A percentile compares a stretch with the other conserved stretches of the same genome.
Conservation (phyloP, 371 early-diverging fungal species). For the Rhizopus sp. region DNA sequence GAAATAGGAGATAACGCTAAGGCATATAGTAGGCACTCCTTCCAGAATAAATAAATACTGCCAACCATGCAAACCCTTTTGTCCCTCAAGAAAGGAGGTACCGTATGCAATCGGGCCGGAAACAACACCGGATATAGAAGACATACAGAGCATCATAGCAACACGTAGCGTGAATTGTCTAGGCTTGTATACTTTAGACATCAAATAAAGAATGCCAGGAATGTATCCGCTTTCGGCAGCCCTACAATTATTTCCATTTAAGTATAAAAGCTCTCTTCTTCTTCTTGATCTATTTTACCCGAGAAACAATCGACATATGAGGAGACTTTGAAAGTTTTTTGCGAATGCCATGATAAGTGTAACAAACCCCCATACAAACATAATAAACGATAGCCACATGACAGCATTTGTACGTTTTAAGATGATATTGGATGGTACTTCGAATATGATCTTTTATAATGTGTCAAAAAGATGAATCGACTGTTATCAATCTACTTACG, state of each 20-base stretch:
- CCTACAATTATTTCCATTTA: slow-evolving; percentile 3
- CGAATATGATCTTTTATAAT: slow-evolving; percentile 31
- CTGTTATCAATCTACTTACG: slow-evolving; percentile 19
- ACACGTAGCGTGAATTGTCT: slow-evolving; percentile 29
- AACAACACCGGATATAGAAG: slow-evolving; percentile 28
- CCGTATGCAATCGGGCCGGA: slow-evolving; percentile 41
- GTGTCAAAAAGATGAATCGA: neutral
- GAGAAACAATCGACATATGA: slow-evolving; percentile 29
- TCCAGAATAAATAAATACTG: slow-evolving; percentile 48
- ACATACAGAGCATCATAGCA: slow-evolving; percentile 27
- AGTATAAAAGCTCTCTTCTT: neutral
- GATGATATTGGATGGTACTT: slow-evolving; percentile 50
- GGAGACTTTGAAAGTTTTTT: slow-evolving; percentile 30
- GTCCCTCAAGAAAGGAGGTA: slow-evolving; percentile 36
- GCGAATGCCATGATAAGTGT: slow-evolving; percentile 44
- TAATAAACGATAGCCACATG: slow-evolving; percentile 49
- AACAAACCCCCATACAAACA: slow-evolving; percentile 49
- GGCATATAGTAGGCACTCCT: slow-evolving; percentile 35
- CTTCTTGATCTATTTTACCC: slow-evolving; percentile 23
- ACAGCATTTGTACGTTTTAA: slow-evolving; percentile 43
- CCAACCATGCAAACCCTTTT: slow-evolving; percentile 41
- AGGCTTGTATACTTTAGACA: slow-evolving; percentile 32
- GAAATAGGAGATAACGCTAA: slow-evolving; percentile 37
- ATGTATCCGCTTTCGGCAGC: slow-evolving; percentile 39
- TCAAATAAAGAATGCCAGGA: slow-evolving; percentile 32